These are phyloP conservation scores for Harringtonia aguacate DNA, from an alignment of 2,329 filamentous ascomycete genomes.

Conservation along the genomic window DNA sequence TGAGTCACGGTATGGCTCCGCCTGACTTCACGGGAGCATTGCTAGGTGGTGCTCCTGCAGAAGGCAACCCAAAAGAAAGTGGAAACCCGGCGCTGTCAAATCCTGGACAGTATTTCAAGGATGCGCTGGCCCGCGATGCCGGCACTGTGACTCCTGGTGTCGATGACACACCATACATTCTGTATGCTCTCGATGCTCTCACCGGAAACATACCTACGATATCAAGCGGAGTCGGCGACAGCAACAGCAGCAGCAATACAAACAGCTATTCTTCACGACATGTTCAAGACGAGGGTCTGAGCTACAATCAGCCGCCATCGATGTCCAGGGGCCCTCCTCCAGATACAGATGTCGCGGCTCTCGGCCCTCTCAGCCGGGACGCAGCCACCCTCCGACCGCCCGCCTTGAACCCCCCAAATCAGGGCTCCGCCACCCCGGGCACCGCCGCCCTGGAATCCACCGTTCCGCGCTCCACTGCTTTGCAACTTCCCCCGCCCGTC, in stretches of 20 bases:
- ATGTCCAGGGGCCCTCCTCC: too few species aligned
- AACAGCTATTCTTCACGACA: slow-evolving; percentile 13
- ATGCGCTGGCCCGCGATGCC: slow-evolving; percentile 38
- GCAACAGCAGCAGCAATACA: slow-evolving; percentile 33
- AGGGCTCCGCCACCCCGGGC: too few species aligned
- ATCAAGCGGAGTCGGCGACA: slow-evolving; percentile 26
- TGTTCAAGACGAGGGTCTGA: slow-evolving; percentile 26
- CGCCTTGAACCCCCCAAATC: too few species aligned
- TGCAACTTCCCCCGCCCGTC: background rate
- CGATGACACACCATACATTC: slow-evolving; percentile 80
- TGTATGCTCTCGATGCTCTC: slow-evolving; percentile 80
- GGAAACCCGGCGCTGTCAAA: background rate
- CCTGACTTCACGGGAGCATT: background rate
- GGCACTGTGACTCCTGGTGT: slow-evolving; percentile 60
- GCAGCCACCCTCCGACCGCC: too few species aligned
- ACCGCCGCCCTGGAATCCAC: too few species aligned
- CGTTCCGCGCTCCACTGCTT: too few species aligned
- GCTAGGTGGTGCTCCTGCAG: background rate
- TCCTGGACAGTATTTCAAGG: slow-evolving; percentile 29
- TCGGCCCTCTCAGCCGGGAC: too few species aligned
- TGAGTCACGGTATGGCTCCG: background rate
- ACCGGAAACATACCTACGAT: slow-evolving; percentile 45
- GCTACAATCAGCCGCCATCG: too few species aligned
- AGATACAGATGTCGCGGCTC: too few species aligned
- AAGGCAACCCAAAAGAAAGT: background rate